Conservation (phyloP, 2,329 filamentous ascomycete genomes). For the Hypoxylon sp. region DNA sequence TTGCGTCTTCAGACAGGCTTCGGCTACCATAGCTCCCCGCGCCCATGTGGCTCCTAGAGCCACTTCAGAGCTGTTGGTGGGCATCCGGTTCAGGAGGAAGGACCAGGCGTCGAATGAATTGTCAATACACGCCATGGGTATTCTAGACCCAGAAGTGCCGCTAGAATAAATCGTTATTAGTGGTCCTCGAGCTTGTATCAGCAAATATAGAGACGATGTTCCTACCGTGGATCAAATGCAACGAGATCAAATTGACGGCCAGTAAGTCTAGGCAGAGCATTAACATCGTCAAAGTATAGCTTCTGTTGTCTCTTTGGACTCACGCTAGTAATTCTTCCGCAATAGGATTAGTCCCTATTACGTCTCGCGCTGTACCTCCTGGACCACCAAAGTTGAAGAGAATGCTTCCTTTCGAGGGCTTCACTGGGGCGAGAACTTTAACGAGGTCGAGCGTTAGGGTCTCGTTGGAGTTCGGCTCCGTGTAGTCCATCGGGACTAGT, state of each 20-base stretch:
- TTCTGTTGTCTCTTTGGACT: constrained; percentile 10
- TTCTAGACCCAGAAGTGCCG: constrained; percentile 35
- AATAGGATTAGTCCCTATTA: constrained; percentile 26
- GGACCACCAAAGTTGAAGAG: constrained; percentile 60
- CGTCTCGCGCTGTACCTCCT: constrained; percentile 42
- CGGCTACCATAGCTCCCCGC: constrained; percentile 36
- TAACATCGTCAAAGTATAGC: background rate
- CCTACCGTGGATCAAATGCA: constrained; percentile 52
- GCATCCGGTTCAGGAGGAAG: background rate
- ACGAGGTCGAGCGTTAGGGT: constrained; percentile 55
- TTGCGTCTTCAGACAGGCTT: constrained; percentile 48
- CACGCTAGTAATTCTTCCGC: constrained; percentile 44
- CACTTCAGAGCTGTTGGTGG: constrained; percentile 43
- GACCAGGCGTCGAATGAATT: constrained; percentile 19
- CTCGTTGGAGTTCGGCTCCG: constrained; percentile 45
- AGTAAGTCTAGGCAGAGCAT: constrained; percentile 43
- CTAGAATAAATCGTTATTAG: constrained; percentile 34
- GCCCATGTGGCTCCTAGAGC: constrained; percentile 43
- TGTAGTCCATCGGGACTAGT: constrained; percentile 60
- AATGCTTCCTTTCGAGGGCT: constrained; percentile 57
- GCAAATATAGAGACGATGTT: background rate
- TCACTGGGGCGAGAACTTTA: constrained; percentile 51
- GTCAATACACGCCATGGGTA: constrained; percentile 46
- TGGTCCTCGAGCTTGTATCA: constrained; percentile 23
- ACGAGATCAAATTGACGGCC: constrained; percentile 51